Base-by-base conservation (phyloP, 176 grass and related monocot genomes). In the Eragrostis curvula region DNA sequence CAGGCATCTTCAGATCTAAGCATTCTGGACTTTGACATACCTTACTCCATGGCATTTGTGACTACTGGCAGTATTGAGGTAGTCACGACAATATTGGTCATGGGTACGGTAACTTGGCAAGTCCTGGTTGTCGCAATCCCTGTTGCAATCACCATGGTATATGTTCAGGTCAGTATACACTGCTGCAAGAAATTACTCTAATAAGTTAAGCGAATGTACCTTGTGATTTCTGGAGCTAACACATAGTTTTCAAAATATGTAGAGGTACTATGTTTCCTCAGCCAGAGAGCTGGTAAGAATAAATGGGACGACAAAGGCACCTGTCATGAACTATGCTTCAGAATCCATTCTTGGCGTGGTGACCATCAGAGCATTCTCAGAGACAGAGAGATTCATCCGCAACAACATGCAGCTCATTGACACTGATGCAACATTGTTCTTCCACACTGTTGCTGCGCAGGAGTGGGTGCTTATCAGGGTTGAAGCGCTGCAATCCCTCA, bases 1-100 rank as follows among this genome's bases (percentile, higher is more conserved):
- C 90, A 98, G 95, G 96, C 86, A 70, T 98, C 96, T 86, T 98
- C 96, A 79, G 96, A 98, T 89, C 82, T 98, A 78, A 95, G 90
- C 63, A 91, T 98, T 49, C 81, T 98, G 72, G 96, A 98, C 83
- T 98, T 93, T 25, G 96, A 98, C 75, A 91, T 95, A 95, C 96
- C 92, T 83, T 98, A 93, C 74, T 93, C 90, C 69, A 87, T 98
- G 49, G 79, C 79, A 58, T 98, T 93, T 74, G 87, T 90, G 20
- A 25, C 79, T 27, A 78, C 87, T 30, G 92, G 84, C 5, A 15
- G 61, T 16, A 63, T 89, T 49, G 92, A 98, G 53, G 36, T 91
- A 24, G 50, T 73, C 3, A 48, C 85, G 2, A 85, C 71, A 32
- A 64, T 95, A 65, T 49, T 89, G 42, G 65, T 98, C 55, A 95